Conservation (phyloP, 164 flowering plant genomes). For the Umbilicus rupestris region DNA sequence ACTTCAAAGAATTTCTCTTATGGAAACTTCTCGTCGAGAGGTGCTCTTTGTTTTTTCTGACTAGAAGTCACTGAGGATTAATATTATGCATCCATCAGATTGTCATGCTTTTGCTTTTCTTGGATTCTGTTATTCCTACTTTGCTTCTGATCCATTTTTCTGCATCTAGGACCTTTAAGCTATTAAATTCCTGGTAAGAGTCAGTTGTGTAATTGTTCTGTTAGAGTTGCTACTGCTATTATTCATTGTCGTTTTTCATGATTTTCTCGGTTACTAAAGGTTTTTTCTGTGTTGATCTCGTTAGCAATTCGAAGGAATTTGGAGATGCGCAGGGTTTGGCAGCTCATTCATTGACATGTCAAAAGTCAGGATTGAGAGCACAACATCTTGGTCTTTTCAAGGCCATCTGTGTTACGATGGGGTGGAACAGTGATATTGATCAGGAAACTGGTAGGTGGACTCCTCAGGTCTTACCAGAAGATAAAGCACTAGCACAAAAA, state of each 20-base stretch:
- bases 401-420: slow-evolving; percentile 34
- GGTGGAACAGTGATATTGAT: slow-evolving; percentile 23
- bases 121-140: too few species aligned
- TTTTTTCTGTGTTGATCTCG: slow-evolving; percentile 8
- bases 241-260: background rate
- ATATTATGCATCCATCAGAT: background rate
- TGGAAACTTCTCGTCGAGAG: background rate
- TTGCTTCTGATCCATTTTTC: too few species aligned
- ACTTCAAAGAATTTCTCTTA: too few species aligned
- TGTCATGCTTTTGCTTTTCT: background rate
- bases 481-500: slow-evolving; percentile 28
- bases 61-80: background rate
- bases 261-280: background rate
- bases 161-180: too few species aligned
- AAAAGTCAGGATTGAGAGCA: slow-evolving; percentile 22
- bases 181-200: too few species aligned
- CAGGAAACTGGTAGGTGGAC: slow-evolving; percentile 20
- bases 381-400: slow-evolving; percentile 32
- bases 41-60: background rate
- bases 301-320: slow-evolving; percentile 33
- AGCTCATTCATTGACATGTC: slow-evolving; percentile 29
- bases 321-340: slow-evolving; percentile 25
- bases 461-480: slow-evolving; percentile 20
- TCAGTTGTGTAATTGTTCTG: too few species aligned
- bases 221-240: background rate